Percentiles rank a stretch among this genome's conserved stretches.
These are phyloP conservation scores for Pseudozyma hubeiensis DNA, from an alignment of 1,284 basidiomycete species.

Conservation along the genomic window DNA sequence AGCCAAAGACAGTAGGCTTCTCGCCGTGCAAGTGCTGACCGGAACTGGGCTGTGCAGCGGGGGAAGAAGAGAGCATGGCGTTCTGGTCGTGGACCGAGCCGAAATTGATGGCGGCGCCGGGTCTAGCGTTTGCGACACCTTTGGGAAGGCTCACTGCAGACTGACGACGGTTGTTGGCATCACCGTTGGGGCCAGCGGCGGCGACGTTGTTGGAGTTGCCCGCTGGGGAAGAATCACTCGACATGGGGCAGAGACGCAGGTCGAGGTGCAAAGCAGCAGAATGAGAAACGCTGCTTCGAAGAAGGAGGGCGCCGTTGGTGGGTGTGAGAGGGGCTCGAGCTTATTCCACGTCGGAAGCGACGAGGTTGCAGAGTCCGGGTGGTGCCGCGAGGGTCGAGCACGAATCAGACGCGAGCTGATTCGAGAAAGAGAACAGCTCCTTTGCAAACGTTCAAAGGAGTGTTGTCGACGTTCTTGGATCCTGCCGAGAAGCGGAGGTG, in stretches of 20 bases:
- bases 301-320: not conserved
- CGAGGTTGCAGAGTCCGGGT: slow-evolving; percentile 7
- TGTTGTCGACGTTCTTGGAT: slow-evolving; percentile 16
- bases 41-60: slow-evolving; percentile 67
- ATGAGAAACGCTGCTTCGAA: slow-evolving; percentile 17
- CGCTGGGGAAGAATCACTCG: slow-evolving; percentile 48
- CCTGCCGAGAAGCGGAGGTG: slow-evolving; percentile 12
- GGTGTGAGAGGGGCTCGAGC: not conserved
- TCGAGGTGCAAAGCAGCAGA: slow-evolving; percentile 42
- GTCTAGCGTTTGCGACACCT: slow-evolving; percentile 40
- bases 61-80: slow-evolving; percentile 69
- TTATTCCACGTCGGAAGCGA: slow-evolving; percentile 15
- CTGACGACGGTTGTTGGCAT: slow-evolving; percentile 48
- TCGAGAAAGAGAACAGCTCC: slow-evolving; percentile 11
- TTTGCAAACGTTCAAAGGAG: slow-evolving; percentile 4
- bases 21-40: slow-evolving; percentile 65
- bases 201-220: slow-evolving; percentile 45
- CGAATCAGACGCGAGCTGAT: slow-evolving; percentile 29
- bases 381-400: slow-evolving; percentile 1
- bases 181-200: slow-evolving; percentile 47
- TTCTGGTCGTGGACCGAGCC: slow-evolving; percentile 69
- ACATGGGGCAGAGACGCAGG: slow-evolving; percentile 47
- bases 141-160: slow-evolving; percentile 64
- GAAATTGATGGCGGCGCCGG: slow-evolving; percentile 68
- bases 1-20: slow-evolving; percentile 69